phyloP scores from a whole-genome alignment of 306 rosid species.

The Vigna hirtella region DNA sequence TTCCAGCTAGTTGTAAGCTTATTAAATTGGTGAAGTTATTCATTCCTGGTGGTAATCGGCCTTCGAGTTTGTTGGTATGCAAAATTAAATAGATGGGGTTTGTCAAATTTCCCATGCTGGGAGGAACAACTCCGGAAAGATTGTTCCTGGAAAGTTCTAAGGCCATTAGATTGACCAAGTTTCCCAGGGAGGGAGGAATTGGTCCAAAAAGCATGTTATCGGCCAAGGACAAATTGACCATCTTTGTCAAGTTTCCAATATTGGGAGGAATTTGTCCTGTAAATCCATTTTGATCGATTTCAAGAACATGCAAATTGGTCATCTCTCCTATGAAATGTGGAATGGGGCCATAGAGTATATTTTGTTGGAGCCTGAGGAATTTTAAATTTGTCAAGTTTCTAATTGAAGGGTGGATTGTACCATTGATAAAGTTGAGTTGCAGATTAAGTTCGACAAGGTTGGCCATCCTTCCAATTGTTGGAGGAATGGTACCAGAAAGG shows the following conservation, averaged over 20 bases:
- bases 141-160: not conserved
- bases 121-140: slow-evolving; percentile 19
- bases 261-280: slow-evolving; percentile 22
- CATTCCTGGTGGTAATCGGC: not conserved
- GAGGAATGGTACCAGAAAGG: slow-evolving; percentile 28
- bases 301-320: not conserved
- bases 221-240: not conserved
- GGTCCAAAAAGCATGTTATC: not conserved
- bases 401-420: slow-evolving; percentile 18
- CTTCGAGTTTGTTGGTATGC: not conserved
- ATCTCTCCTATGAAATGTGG: slow-evolving; percentile 1
- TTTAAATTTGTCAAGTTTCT: slow-evolving; percentile 15
- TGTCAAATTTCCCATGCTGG: slow-evolving; percentile 24
- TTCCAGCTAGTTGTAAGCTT: not conserved
- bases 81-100: rapidly evolving
- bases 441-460: not conserved
- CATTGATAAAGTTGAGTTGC: not conserved
- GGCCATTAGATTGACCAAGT: not conserved
- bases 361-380: not conserved
- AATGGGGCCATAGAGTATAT: slow-evolving; percentile 22
- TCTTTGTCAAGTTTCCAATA: slow-evolving; percentile 14
- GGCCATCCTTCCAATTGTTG: slow-evolving; percentile 2
- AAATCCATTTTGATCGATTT: not conserved
- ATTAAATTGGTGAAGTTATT: not conserved
- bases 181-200: slow-evolving; percentile 28